These are phyloP conservation scores for Cicer pinnatifidum DNA, from an alignment of 306 rosid genomes.

Conservation along the genomic window DNA sequence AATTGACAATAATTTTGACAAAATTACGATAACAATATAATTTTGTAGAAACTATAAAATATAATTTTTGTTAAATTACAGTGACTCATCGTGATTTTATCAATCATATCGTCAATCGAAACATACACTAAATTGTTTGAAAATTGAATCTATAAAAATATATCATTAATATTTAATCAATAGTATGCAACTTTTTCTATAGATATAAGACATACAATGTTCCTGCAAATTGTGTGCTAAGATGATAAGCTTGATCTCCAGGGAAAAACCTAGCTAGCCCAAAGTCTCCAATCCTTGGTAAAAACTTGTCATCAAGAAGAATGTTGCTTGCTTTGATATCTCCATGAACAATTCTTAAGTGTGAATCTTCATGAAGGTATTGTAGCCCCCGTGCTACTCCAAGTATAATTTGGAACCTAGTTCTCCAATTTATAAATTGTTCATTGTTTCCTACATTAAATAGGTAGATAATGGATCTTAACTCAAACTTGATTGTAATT, in stretches of 20 bases:
- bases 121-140: not conserved
- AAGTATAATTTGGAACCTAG: slow-evolving; percentile 70
- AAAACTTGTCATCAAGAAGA: slow-evolving; percentile 81
- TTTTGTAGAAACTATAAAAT: too few species aligned
- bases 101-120: not conserved
- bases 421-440: slow-evolving; percentile 67
- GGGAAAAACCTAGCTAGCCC: slow-evolving; percentile 91
- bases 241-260: slow-evolving; percentile 79
- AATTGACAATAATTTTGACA: too few species aligned
- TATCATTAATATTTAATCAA: not conserved
- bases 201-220: slow-evolving; percentile 62
- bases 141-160: not conserved
- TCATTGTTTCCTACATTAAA: slow-evolving; percentile 53
- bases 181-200: not conserved
- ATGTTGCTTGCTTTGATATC: slow-evolving; percentile 91
- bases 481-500: too few species aligned
- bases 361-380: slow-evolving; percentile 86
- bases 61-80: too few species aligned
- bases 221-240: slow-evolving; percentile 85
- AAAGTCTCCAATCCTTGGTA: slow-evolving; percentile 80
- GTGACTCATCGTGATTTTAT: too few species aligned
- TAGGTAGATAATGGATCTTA: too few species aligned
- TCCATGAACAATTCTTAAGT: slow-evolving; percentile 69
- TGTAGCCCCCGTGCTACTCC: slow-evolving; percentile 86
- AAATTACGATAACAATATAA: too few species aligned